phyloP scores from a whole-genome alignment of 2,329 filamentous ascomycete genomes.

The Xylariales sp. region DNA sequence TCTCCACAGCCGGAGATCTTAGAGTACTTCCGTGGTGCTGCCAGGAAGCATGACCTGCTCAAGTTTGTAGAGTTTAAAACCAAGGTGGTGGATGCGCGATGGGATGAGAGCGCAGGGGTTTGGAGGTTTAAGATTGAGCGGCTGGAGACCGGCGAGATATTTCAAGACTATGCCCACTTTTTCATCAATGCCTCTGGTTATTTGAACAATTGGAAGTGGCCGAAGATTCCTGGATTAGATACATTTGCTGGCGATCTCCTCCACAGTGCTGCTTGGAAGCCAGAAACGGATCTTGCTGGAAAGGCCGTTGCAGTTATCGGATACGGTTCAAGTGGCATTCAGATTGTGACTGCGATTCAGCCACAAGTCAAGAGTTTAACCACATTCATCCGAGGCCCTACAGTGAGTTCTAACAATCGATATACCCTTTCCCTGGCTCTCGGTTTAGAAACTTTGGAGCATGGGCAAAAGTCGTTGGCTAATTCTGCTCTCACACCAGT shows the following conservation, averaged over 20 bases:
- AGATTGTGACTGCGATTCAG: not conserved
- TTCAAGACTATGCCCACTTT: constrained; percentile 9
- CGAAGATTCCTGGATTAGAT: not conserved
- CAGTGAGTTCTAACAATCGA: not conserved
- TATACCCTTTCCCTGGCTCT: not conserved
- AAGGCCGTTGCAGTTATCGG: not conserved
- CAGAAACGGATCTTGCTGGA: not conserved
- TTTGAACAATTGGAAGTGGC: constrained; percentile 1
- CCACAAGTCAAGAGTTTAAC: not conserved
- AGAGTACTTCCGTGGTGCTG: not conserved
- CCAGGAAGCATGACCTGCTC: not conserved
- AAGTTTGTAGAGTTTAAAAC: not conserved
- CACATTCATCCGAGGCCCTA: not conserved
- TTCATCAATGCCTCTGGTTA: constrained; percentile 9
- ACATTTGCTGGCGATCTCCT: not conserved
- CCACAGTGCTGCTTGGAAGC: not conserved
- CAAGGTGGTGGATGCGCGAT: constrained; percentile 19
- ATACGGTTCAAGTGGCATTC: not conserved
- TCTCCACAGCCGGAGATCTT: not conserved
- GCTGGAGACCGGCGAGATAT: constrained; percentile 11
- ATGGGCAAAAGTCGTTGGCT: no score
- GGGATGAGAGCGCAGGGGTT: constrained; percentile 21
- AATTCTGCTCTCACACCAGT: not conserved
- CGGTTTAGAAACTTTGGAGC: no score
- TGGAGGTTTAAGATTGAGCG: constrained; percentile 22